Conservation (phyloP, 2,329 filamentous ascomycete species). For the Ophioceras dolichostomum region DNA sequence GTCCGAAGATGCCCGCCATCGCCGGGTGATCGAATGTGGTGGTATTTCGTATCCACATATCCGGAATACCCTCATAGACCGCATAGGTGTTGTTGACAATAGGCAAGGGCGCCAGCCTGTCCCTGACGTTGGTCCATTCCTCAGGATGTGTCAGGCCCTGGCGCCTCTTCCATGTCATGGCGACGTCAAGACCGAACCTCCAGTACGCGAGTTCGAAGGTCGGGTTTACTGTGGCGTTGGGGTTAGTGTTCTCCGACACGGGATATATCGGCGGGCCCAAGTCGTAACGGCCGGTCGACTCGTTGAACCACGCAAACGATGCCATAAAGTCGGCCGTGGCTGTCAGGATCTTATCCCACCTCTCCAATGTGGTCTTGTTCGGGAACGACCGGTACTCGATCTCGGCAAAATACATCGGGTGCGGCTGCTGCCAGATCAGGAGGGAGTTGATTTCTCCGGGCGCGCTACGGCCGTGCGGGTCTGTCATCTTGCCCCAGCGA, state of each 20-base stretch:
- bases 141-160: conserved; percentile 28
- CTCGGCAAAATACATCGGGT: conserved; percentile 48
- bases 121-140: conserved; percentile 32
- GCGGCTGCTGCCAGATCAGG: conserved; percentile 51
- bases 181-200: conserved; percentile 45
- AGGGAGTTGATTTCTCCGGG: conserved; percentile 50
- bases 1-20: conserved; percentile 28
- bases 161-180: conserved; percentile 36
- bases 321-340: conserved; percentile 47
- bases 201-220: conserved; percentile 50
- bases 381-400: conserved; percentile 36
- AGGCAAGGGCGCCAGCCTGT: conserved; percentile 41
- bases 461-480: conserved; percentile 36
- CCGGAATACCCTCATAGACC: conserved; percentile 36
- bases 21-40: conserved; percentile 29
- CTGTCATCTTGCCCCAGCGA: conserved; percentile 42
- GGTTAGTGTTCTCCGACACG: conserved; percentile 43
- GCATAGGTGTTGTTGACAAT: conserved; percentile 36
- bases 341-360: conserved; percentile 40
- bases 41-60: conserved; percentile 26
- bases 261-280: conserved; percentile 32
- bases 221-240: conserved; percentile 43
- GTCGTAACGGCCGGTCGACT: conserved; percentile 36
- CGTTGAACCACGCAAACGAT: conserved; percentile 42
- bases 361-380: conserved; percentile 26